Conservation (phyloP, 352 stramenopile genomes). For the Peronospora farinosa region DNA sequence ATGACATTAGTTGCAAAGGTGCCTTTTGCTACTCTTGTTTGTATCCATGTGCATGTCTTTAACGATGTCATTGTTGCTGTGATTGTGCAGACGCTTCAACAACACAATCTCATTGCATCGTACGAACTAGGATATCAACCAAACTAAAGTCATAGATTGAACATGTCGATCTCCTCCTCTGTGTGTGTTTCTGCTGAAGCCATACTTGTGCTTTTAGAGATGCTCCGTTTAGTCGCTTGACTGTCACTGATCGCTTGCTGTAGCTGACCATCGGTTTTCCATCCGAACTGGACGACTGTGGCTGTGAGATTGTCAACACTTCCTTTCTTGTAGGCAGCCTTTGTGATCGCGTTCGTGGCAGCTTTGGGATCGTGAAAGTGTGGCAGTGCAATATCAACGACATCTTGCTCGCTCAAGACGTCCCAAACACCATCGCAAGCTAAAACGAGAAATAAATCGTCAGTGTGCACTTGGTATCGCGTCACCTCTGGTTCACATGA, state of each 20-base stretch:
- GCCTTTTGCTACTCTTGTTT: background rate
- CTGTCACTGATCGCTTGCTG: constrained; percentile 11
- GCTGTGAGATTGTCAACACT: constrained; percentile 56
- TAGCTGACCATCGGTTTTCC: constrained; percentile 24
- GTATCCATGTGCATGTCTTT: no score
- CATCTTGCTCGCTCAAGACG: constrained; percentile 56
- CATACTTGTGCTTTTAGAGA: background rate
- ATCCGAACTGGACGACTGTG: constrained; percentile 46
- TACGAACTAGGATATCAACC: constrained; percentile 24
- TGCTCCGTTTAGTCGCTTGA: constrained; percentile 3
- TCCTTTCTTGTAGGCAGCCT: constrained; percentile 44
- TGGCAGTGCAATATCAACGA: constrained; percentile 36
- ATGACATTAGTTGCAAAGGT: constrained; percentile 46
- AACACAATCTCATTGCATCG: constrained; percentile 29
- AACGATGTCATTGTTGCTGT: background rate
- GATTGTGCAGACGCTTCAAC: constrained; percentile 25
- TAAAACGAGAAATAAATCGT: constrained; percentile 54
- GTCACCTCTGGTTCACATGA: constrained; percentile 47
- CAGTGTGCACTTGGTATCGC: constrained; percentile 25
- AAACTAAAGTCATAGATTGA: constrained; percentile 5
- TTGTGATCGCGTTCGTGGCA: constrained; percentile 47
- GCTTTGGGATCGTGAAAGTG: constrained; percentile 37
- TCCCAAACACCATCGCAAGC: constrained; percentile 64
- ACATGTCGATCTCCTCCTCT: constrained; percentile 2
- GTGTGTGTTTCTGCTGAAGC: background rate